Evolutionary conservation across 129 eudicot species (phyloP).

Genomic region (Centrapalus pauciflorus): DNA sequence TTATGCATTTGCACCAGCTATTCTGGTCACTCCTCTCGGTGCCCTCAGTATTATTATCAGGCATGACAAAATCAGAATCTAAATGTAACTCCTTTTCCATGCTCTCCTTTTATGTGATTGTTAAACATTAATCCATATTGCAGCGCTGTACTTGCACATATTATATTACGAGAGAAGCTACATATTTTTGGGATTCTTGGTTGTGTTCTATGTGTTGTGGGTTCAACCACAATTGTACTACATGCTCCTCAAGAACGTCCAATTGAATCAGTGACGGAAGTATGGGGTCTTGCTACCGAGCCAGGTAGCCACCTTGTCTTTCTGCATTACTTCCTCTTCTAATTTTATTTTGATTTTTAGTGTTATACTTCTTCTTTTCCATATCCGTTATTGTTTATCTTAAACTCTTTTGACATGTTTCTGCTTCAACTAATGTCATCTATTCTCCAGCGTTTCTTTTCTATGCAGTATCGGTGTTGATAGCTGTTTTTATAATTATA

Average conservation of each 20-base stretch:
- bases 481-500: slow-evolving; percentile 63
- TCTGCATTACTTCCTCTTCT: neutral
- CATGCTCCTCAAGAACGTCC: slow-evolving; percentile 95
- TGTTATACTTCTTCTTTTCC: neutral
- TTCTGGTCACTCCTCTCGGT: slow-evolving; percentile 96
- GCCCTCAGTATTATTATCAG: slow-evolving; percentile 98
- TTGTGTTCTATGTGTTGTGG: slow-evolving; percentile 92
- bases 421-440: neutral
- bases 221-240: slow-evolving; percentile 83
- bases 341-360: neutral
- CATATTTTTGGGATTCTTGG: slow-evolving; percentile 93
- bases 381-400: neutral
- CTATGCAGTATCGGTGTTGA: slow-evolving; percentile 65
- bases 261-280: slow-evolving; percentile 84
- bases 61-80: slow-evolving; percentile 34
- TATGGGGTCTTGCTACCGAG: slow-evolving; percentile 96
- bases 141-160: slow-evolving; percentile 97
- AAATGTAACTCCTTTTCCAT: neutral
- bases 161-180: slow-evolving; percentile 73
- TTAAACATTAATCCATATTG: slow-evolving; percentile 32
- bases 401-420: neutral
- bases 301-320: slow-evolving; percentile 53
- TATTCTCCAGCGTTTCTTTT: slow-evolving; percentile 71
- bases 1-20: slow-evolving; percentile 97
- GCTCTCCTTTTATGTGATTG: neutral